Evolutionary conservation across 768 basidiomycete genomes (phyloP).

Genomic region (Tricholoma hemisulphureum): DNA sequence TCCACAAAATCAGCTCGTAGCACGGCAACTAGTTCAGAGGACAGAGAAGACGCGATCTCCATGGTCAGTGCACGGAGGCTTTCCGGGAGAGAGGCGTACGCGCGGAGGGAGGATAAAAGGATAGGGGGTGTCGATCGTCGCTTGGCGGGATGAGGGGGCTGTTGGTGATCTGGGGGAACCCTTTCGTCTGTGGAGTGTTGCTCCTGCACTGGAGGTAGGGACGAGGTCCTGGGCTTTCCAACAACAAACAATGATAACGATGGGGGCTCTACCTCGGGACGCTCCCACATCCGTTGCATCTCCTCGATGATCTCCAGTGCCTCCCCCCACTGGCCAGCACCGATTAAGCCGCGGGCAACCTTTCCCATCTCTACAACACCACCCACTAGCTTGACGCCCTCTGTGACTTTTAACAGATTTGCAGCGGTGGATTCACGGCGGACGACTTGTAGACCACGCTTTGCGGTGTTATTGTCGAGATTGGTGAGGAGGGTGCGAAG

Average conservation of each 20-base stretch:
- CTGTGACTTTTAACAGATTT: slow-evolving; percentile 57
- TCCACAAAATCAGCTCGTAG: slow-evolving; percentile 65
- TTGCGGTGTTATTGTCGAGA: slow-evolving; percentile 75
- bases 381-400: slow-evolving; percentile 61
- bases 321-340: slow-evolving; percentile 84
- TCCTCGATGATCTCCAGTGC: slow-evolving; percentile 75
- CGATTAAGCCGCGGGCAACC: slow-evolving; percentile 71
- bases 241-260: neutral
- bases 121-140: slow-evolving; percentile 34
- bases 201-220: slow-evolving; percentile 1
- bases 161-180: slow-evolving; percentile 11
- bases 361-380: slow-evolving; percentile 77
- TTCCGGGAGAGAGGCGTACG: slow-evolving; percentile 72
- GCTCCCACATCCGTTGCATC: slow-evolving; percentile 58
- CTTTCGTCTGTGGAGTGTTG: slow-evolving; percentile 2
- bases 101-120: slow-evolving; percentile 64
- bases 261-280: slow-evolving; percentile 7
- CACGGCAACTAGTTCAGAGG: slow-evolving; percentile 72
- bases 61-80: slow-evolving; percentile 70
- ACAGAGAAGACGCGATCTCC: slow-evolving; percentile 75
- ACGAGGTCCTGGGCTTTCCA: neutral
- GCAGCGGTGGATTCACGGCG: slow-evolving; percentile 58
- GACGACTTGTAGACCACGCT: slow-evolving; percentile 76
- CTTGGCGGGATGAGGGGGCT: slow-evolving; percentile 11
- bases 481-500: slow-evolving; percentile 71